A percentile compares a stretch with the other conserved stretches of the same genome.
These are phyloP conservation scores for Talaromyces funiculosus DNA, from an alignment of 2,329 filamentous ascomycete genomes.

Conservation along the genomic window DNA sequence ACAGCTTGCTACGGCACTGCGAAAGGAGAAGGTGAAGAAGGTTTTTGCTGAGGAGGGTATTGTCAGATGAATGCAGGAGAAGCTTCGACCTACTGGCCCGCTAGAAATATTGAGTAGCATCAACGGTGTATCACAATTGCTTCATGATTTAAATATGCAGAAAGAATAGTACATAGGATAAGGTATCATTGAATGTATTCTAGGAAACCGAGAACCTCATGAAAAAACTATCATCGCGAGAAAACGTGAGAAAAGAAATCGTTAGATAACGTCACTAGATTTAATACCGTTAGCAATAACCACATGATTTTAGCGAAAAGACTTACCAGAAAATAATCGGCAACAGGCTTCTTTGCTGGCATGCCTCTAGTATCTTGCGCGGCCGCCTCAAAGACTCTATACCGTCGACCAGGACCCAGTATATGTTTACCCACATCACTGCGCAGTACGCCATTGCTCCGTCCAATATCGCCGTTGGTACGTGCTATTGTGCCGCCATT, in stretches of 20 bases:
- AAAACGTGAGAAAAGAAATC: background rate
- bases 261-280: background rate
- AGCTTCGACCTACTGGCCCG: background rate
- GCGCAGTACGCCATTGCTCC: constrained; percentile 46
- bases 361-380: constrained; percentile 94
- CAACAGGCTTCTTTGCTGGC: constrained; percentile 97
- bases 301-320: background rate
- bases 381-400: constrained; percentile 92
- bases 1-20: background rate
- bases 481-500: constrained; percentile 65
- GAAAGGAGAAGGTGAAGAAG: constrained; percentile 2
- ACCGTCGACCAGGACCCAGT: constrained; percentile 75
- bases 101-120: background rate
- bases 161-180: background rate
- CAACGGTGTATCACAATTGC: background rate
- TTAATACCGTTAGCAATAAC: background rate
- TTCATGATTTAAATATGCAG: background rate
- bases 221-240: background rate
- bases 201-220: background rate
- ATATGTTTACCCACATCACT: constrained; percentile 39
- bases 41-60: background rate
- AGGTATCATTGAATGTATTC: constrained; percentile 3
- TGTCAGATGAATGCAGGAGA: background rate
- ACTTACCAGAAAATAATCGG: constrained; percentile 79
- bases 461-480: constrained; percentile 48